phyloP scores from a whole-genome alignment of 352 stramenopile genomes.

The Phytophthora rubi region DNA sequence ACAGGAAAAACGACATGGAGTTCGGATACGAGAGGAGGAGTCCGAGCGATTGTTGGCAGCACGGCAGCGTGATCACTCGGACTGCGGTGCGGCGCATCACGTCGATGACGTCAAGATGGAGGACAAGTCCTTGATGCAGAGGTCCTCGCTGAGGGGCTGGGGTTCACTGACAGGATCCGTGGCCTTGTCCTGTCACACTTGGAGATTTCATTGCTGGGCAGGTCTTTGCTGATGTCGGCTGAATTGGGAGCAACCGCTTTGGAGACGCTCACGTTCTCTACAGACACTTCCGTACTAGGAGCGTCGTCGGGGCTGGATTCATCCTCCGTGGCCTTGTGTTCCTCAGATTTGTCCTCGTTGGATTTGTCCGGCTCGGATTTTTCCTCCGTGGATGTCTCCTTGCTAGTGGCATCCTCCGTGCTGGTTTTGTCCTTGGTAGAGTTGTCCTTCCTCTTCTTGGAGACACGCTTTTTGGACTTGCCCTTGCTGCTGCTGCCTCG shows the following conservation, averaged over 20 bases:
- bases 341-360: slow-evolving; percentile 6
- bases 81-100: too few species aligned
- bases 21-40: too few species aligned
- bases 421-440: not conserved
- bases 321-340: not conserved
- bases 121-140: too few species aligned
- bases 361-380: not conserved
- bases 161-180: too few species aligned
- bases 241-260: not conserved
- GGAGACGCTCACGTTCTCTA: not conserved
- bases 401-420: not conserved
- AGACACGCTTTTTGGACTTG: slow-evolving; percentile 16
- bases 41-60: too few species aligned
- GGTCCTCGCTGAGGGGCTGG: too few species aligned
- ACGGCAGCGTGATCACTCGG: too few species aligned
- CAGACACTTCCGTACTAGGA: too few species aligned
- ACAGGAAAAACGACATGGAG: slow-evolving; percentile 5
- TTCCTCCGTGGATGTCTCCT: not conserved
- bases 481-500: slow-evolving; percentile 10
- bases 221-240: not conserved
- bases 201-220: not conserved
- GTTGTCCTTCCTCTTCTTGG: not conserved
- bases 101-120: too few species aligned
- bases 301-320: not conserved
- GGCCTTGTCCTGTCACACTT: not conserved